Conservation (phyloP, 352 stramenopile species). For the Globisporangium nunn region DNA sequence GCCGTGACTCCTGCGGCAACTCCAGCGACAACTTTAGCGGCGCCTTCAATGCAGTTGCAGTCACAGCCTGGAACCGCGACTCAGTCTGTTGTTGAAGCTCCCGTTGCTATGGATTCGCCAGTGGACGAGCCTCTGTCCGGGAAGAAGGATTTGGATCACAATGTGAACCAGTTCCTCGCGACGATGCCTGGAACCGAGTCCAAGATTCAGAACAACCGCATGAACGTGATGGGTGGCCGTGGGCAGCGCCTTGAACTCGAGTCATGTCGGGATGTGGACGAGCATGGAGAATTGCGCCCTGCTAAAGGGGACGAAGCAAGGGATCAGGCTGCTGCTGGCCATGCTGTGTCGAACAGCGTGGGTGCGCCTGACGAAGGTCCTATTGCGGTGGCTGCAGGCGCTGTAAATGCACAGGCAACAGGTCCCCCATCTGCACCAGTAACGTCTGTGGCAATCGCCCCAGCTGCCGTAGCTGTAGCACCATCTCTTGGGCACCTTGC, state of each 20-base stretch:
- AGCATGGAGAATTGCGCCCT: neutral
- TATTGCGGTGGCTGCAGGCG: neutral
- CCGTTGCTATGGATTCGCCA: conserved; percentile 7
- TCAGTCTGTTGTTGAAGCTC: neutral
- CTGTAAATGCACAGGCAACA: too few relatives aligned
- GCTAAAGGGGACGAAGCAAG: neutral
- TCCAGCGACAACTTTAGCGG: neutral
- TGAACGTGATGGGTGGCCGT: conserved; percentile 90
- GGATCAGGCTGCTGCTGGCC: neutral
- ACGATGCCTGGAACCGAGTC: conserved; percentile 87
- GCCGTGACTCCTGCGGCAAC: neutral
- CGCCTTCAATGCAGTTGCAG: neutral
- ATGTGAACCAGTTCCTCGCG: conserved; percentile 73
- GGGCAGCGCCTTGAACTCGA: conserved; percentile 83
- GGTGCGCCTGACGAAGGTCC: neutral
- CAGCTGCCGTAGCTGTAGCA: too few relatives aligned
- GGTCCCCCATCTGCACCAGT: too few relatives aligned
- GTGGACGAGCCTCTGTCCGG: conserved; percentile 57
- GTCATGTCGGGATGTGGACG: conserved; percentile 17
- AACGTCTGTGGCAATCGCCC: too few relatives aligned
- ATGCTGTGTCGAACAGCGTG: neutral
- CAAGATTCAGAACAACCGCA: conserved; percentile 86
- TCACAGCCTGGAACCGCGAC: too few relatives aligned
- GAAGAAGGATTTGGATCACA: conserved; percentile 32
- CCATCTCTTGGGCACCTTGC: too few relatives aligned